Conservation (phyloP, 352 stramenopile genomes). For the Globisporangium lucens region DNA sequence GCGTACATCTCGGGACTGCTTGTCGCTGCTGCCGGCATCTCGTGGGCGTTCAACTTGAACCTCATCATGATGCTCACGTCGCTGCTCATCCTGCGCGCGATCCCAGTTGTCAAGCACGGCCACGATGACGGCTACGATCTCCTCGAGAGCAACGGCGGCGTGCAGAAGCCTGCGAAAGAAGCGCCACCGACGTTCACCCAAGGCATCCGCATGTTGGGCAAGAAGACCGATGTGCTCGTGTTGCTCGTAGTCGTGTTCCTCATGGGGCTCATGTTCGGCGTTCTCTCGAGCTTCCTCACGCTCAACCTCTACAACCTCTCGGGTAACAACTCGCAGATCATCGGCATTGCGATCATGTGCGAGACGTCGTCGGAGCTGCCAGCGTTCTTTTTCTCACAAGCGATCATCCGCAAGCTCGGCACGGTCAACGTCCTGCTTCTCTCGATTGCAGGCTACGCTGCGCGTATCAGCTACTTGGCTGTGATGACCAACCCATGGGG, state of each 20-base stretch:
- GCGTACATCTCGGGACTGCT: conserved; percentile 73
- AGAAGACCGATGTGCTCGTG: conserved; percentile 60
- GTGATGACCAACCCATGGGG: conserved; percentile 78
- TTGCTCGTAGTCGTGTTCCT: conserved; percentile 72
- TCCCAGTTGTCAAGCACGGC: conserved; percentile 46
- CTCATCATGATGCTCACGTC: conserved; percentile 46
- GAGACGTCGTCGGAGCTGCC: conserved; percentile 79
- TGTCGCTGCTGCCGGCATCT: conserved; percentile 53
- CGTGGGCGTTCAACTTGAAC: conserved; percentile 77
- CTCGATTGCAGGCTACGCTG: conserved; percentile 63
- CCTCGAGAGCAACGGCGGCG: conserved; percentile 19
- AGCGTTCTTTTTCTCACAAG: conserved; percentile 77
- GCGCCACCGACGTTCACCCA: conserved; percentile 44
- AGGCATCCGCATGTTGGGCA: conserved; percentile 32
- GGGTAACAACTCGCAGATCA: conserved; percentile 63
- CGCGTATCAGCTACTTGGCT: conserved; percentile 69
- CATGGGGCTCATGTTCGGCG: conserved; percentile 80
- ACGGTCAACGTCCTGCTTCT: conserved; percentile 72
- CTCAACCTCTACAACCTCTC: conserved; percentile 83
- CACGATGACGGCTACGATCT: conserved; percentile 20
- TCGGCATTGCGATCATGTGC: conserved; percentile 77
- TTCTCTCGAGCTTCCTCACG: conserved; percentile 81
- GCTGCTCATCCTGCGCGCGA: conserved; percentile 59
- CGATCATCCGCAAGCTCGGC: conserved; percentile 64
- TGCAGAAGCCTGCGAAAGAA: conserved; percentile 7